These are phyloP conservation scores for Nicotiana undulata DNA, from an alignment of 257 asterid genomes.

Conservation along the genomic window DNA sequence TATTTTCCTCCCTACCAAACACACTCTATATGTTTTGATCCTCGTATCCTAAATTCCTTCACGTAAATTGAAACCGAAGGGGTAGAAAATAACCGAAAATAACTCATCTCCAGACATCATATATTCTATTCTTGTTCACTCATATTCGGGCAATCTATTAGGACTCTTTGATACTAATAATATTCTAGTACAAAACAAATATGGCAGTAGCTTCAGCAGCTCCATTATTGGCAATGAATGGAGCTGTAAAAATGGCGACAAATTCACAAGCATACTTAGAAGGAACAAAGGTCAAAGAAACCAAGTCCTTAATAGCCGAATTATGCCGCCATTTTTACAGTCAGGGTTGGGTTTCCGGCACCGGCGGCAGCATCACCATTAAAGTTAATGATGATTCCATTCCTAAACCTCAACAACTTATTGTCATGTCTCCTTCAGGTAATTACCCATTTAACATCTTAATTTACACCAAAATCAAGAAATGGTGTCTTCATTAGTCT, in stretches of 20 bases:
- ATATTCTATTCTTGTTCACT: too few relatives aligned
- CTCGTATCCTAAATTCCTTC: too few relatives aligned
- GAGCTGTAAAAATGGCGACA: conserved; percentile 45
- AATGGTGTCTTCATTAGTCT: too few relatives aligned
- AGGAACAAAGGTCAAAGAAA: conserved; percentile 46
- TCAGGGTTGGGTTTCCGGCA: conserved; percentile 92
- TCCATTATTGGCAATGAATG: conserved; percentile 37
- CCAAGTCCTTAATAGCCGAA: conserved; percentile 61
- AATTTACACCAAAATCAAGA: too few relatives aligned
- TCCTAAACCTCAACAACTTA: conserved; percentile 68
- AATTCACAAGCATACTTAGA: conserved; percentile 64
- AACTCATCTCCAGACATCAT: too few relatives aligned
- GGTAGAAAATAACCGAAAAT: too few relatives aligned
- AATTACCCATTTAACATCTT: background rate
- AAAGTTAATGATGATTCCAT: conserved; percentile 75
- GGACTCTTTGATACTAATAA: too few relatives aligned
- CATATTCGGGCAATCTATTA: too few relatives aligned
- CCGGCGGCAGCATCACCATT: conserved; percentile 93
- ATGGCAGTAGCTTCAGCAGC: conserved; percentile 31
- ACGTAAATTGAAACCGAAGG: too few relatives aligned
- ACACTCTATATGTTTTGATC: too few relatives aligned
- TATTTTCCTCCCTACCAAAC: too few relatives aligned
- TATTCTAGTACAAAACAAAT: background rate
- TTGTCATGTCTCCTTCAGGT: conserved; percentile 93
- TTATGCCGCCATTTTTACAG: conserved; percentile 85